phyloP scores from a whole-genome alignment of 305 asterid species.

The Caryopteris hybrid region DNA sequence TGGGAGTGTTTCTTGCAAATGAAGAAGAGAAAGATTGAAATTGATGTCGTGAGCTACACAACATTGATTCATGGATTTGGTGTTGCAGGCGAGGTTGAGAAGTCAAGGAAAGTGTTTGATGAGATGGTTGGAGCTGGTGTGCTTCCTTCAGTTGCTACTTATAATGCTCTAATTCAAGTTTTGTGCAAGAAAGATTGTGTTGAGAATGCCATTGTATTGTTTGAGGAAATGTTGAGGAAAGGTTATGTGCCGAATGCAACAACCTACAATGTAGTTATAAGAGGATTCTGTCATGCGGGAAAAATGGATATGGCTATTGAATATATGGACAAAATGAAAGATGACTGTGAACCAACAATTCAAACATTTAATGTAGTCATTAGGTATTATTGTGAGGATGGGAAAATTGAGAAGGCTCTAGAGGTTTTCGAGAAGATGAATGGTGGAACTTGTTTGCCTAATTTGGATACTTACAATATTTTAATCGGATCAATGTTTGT shows the following conservation, averaged over 20 bases:
- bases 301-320: slow-evolving; percentile 62
- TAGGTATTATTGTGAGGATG: slow-evolving; percentile 72
- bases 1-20: slow-evolving; percentile 83
- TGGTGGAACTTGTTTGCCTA: slow-evolving; percentile 60
- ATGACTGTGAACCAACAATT: slow-evolving; percentile 64
- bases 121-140: slow-evolving; percentile 84
- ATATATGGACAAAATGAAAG: slow-evolving; percentile 60
- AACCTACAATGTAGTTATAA: slow-evolving; percentile 63
- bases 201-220: slow-evolving; percentile 61
- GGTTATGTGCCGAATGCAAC: slow-evolving; percentile 74
- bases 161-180: slow-evolving; percentile 78
- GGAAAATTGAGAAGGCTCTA: slow-evolving; percentile 76
- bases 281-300: slow-evolving; percentile 79
- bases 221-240: slow-evolving; percentile 72
- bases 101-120: slow-evolving; percentile 57
- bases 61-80: slow-evolving; percentile 87
- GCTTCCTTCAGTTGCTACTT: slow-evolving; percentile 82
- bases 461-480: slow-evolving; percentile 80
- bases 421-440: slow-evolving; percentile 66
- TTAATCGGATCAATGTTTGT: slow-evolving; percentile 81
- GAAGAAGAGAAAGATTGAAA: slow-evolving; percentile 72
- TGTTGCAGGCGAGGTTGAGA: slow-evolving; percentile 66
- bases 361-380: slow-evolving; percentile 77
- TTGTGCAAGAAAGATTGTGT: slow-evolving; percentile 79
- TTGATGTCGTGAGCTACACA: slow-evolving; percentile 86